Evolutionary conservation across 2,329 filamentous ascomycete species (phyloP).

Genomic region (Didymella sp.): DNA sequence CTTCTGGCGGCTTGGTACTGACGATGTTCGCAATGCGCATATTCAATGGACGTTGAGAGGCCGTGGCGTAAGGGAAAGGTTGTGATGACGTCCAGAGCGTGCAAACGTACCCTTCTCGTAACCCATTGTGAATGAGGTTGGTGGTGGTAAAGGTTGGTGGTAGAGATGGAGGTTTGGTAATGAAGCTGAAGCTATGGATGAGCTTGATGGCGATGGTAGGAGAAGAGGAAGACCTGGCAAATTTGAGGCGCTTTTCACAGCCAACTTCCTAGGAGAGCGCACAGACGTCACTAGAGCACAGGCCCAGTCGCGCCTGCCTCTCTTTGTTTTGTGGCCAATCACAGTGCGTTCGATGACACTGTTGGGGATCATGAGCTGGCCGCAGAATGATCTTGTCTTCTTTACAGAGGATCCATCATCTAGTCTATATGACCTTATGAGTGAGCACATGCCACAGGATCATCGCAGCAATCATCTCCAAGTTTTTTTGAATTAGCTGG

Average conservation of each 20-base stretch:
- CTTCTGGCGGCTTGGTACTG: conserved; percentile 12
- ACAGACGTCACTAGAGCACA: conserved; percentile 5
- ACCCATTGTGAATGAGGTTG: conserved; percentile 48
- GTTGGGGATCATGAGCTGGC: background rate
- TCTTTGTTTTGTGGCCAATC: conserved; percentile 11
- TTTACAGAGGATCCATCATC: background rate
- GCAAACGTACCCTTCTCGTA: conserved; percentile 49
- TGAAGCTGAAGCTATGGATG: conserved; percentile 22
- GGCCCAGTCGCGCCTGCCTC: conserved; percentile 7
- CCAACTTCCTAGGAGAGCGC: conserved; percentile 12
- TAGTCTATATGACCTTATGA: background rate
- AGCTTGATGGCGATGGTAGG: conserved; percentile 19
- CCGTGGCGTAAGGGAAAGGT: conserved; percentile 28
- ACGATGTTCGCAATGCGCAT: conserved; percentile 22
- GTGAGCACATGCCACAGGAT: background rate
- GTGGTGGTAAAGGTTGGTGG: conserved; percentile 25
- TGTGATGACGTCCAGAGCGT: conserved; percentile 39
- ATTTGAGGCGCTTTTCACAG: conserved; percentile 23
- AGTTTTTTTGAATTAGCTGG: background rate
- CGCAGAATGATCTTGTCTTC: conserved; percentile 1
- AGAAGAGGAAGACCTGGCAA: conserved; percentile 21
- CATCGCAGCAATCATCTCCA: background rate
- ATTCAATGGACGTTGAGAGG: conserved; percentile 35
- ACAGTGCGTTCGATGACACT: conserved; percentile 7
- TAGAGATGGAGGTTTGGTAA: conserved; percentile 26